Evolutionary conservation across 306 rosid genomes (phyloP).

Genomic region (Sphenostylis stenocarpa): DNA sequence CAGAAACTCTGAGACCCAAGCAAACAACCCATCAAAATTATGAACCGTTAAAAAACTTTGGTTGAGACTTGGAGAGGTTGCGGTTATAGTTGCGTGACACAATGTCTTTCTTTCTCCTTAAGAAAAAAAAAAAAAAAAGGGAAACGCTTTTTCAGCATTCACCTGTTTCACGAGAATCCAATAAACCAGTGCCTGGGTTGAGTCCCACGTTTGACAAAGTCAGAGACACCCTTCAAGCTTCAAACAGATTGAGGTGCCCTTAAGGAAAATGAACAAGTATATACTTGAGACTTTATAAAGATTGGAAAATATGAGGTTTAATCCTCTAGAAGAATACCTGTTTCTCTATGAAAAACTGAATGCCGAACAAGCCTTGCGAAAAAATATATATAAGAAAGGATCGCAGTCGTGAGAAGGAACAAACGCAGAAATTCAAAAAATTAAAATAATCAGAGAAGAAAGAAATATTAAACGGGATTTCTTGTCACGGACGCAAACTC

Average conservation of each 20-base stretch:
- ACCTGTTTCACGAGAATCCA: constrained; percentile 18
- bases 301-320: constrained; percentile 22
- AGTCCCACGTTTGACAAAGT: constrained; percentile 30
- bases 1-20: constrained; percentile 29
- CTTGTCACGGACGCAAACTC: constrained; percentile 41
- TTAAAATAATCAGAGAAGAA: neutral
- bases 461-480: constrained; percentile 23
- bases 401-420: constrained; percentile 11
- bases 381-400: neutral
- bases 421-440: neutral
- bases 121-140: neutral
- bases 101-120: neutral
- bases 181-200: neutral
- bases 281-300: neutral
- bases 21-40: neutral
- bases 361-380: constrained; percentile 36
- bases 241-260: neutral
- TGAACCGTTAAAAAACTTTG: neutral
- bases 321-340: constrained; percentile 23
- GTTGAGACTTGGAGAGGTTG: neutral
- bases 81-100: neutral
- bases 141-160: neutral
- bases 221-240: constrained; percentile 21
- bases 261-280: neutral
- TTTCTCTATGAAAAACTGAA: constrained; percentile 8